These are phyloP conservation scores for Neurospora sublineolata DNA, from an alignment of 495 filamentous ascomycete species.

Conservation along the genomic window DNA sequence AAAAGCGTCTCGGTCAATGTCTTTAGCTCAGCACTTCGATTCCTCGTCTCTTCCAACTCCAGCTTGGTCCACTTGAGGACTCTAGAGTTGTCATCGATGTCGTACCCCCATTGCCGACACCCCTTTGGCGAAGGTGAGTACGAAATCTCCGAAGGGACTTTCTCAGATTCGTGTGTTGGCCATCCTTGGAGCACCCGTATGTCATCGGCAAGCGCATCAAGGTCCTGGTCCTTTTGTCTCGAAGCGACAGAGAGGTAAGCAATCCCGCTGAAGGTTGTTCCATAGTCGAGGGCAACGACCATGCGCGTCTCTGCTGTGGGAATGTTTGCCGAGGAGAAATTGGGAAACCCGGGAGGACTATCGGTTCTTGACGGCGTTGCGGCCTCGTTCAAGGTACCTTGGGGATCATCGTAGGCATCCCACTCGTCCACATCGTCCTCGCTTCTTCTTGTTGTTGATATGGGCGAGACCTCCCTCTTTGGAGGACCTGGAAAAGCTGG, in stretches of 20 bases:
- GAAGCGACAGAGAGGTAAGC: constrained; percentile 7
- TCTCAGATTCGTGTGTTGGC: constrained; percentile 10
- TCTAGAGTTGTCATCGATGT: constrained; percentile 21
- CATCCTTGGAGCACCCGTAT: constrained; percentile 17
- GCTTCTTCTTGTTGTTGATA: background rate
- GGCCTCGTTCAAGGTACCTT: background rate
- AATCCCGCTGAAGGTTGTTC: constrained; percentile 24
- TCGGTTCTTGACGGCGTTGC: background rate
- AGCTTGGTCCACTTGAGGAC: constrained; percentile 25
- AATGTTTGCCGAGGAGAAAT: background rate
- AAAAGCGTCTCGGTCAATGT: constrained; percentile 10
- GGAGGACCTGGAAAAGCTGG: background rate
- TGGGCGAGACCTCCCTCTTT: background rate
- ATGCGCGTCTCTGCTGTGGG: constrained; percentile 10
- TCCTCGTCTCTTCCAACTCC: constrained; percentile 12
- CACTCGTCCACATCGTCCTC: background rate
- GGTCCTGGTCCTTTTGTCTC: constrained; percentile 4
- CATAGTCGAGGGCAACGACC: constrained; percentile 25
- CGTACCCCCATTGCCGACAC: constrained; percentile 21
- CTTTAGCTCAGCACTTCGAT: constrained; percentile 8
- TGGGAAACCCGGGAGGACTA: background rate
- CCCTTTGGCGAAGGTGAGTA: constrained; percentile 17
- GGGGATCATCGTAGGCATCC: background rate
- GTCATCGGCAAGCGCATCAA: constrained; percentile 9
- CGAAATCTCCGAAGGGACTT: constrained; percentile 22